A percentile compares a stretch with the other conserved stretches of the same genome.
Conservation (phyloP, 208 protist genomes). For the Trypanosoma lewisi region DNA sequence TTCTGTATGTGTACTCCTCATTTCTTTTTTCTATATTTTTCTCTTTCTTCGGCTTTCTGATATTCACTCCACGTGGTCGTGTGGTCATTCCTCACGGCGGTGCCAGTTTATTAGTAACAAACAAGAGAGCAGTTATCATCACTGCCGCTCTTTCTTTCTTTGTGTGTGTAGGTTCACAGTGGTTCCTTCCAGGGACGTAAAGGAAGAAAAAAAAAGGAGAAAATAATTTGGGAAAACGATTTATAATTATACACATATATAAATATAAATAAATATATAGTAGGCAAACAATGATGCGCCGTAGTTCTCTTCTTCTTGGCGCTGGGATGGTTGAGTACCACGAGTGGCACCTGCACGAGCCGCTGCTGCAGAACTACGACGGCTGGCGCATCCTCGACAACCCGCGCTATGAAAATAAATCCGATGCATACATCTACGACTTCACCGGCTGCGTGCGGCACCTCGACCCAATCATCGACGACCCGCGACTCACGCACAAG, state of each 20-base stretch:
- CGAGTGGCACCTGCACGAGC: slow-evolving; percentile 90
- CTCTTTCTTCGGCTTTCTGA: not conserved
- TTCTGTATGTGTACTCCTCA: slow-evolving; percentile 1
- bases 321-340: slow-evolving; percentile 90
- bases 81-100: too few species aligned
- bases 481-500: slow-evolving; percentile 91
- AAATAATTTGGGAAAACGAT: too few species aligned
- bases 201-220: not conserved
- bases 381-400: slow-evolving; percentile 92
- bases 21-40: not conserved
- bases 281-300: slow-evolving; percentile 63
- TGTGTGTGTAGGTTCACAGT: not conserved
- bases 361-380: slow-evolving; percentile 90
- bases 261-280: not conserved
- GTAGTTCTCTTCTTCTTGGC: slow-evolving; percentile 63
- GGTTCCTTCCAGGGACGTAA: not conserved
- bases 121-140: too few species aligned
- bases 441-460: slow-evolving; percentile 79
- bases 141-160: too few species aligned
- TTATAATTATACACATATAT: not conserved
- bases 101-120: too few species aligned
- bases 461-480: slow-evolving; percentile 90
- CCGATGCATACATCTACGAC: slow-evolving; percentile 82
- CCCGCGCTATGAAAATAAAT: slow-evolving; percentile 80
- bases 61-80: too few species aligned